These are phyloP conservation scores for Zymoseptoria crescenta DNA, from an alignment of 2,329 filamentous ascomycete species.

Conservation along the genomic window DNA sequence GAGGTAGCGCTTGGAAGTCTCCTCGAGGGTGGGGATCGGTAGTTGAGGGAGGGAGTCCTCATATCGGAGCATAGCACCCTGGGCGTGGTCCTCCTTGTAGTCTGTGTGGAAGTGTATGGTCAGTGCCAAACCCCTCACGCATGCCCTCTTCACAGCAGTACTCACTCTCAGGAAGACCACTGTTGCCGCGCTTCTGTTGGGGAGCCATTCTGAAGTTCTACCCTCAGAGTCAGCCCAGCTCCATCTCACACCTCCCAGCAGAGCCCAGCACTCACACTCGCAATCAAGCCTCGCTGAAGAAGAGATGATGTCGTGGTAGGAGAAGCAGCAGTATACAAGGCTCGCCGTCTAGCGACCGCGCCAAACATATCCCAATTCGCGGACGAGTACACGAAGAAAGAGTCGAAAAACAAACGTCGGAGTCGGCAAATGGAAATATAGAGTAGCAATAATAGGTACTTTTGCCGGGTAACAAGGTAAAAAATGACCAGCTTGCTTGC, in stretches of 20 bases:
- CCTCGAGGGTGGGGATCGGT: constrained; percentile 73
- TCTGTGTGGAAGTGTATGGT: constrained; percentile 39
- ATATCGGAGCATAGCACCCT: constrained; percentile 74
- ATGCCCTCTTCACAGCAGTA: background rate
- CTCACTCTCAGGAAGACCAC: constrained; percentile 40
- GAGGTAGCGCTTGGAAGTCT: constrained; percentile 72
- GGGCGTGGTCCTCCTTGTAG: constrained; percentile 71
- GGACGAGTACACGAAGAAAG: constrained; percentile 3
- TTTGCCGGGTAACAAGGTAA: background rate
- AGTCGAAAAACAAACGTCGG: background rate
- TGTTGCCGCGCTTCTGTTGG: constrained; percentile 35
- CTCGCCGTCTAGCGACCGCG: constrained; percentile 18
- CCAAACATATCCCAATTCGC: constrained; percentile 20
- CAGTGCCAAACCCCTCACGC: background rate
- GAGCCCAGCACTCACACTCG: constrained; percentile 12
- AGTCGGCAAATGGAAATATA: background rate
- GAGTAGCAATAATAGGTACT: background rate
- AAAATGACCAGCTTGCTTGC: background rate
- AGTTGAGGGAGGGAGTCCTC: constrained; percentile 76
- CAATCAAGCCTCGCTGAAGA: constrained; percentile 19
- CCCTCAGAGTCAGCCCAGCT: background rate
- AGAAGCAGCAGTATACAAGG: constrained; percentile 12
- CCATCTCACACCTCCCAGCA: background rate
- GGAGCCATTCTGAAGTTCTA: constrained; percentile 26
- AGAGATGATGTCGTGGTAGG: constrained; percentile 5